Percentiles rank a stretch among this genome's conserved stretches.
phyloP scores from a whole-genome alignment of 495 filamentous ascomycete species.

The Penicillium canariense region DNA sequence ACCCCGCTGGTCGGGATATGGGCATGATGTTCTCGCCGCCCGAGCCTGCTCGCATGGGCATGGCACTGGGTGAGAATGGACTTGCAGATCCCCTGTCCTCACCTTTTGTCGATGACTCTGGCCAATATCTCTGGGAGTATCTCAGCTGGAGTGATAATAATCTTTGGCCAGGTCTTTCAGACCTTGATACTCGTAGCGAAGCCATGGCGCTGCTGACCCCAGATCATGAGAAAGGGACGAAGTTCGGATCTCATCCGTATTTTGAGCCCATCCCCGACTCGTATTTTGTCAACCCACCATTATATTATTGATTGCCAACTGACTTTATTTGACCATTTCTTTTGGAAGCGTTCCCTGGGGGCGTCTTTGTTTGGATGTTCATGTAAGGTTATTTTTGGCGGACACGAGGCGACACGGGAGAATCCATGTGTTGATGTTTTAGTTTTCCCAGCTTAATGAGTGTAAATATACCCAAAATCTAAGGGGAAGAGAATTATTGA shows the following conservation, averaged over 20 bases:
- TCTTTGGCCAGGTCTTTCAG: slow-evolving; percentile 34
- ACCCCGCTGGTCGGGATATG: slow-evolving; percentile 23
- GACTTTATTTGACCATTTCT: not conserved
- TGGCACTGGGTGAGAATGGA: slow-evolving; percentile 24
- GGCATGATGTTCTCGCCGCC: slow-evolving; percentile 16
- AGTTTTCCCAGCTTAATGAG: not conserved
- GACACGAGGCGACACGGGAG: not conserved
- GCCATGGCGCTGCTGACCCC: slow-evolving; percentile 26
- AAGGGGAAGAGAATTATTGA: too few species aligned
- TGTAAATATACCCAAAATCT: slow-evolving; percentile 2
- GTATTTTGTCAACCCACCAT: slow-evolving; percentile 30
- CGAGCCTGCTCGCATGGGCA: slow-evolving; percentile 20
- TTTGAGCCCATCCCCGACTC: slow-evolving; percentile 30
- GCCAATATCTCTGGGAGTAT: slow-evolving; percentile 45
- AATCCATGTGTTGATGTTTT: not conserved
- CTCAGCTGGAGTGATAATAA: slow-evolving; percentile 43
- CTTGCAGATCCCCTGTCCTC: slow-evolving; percentile 28
- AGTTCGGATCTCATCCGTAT: slow-evolving; percentile 28
- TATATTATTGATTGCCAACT: slow-evolving; percentile 17
- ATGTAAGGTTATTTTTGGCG: slow-evolving; percentile 4
- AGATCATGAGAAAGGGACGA: slow-evolving; percentile 31
- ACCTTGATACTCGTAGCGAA: slow-evolving; percentile 30
- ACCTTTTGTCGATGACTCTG: slow-evolving; percentile 34
- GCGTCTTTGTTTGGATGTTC: not conserved
- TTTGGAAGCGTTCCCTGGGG: not conserved